Base-by-base conservation (phyloP, 805 yeast species). In the Huiozyma naganishii region DNA sequence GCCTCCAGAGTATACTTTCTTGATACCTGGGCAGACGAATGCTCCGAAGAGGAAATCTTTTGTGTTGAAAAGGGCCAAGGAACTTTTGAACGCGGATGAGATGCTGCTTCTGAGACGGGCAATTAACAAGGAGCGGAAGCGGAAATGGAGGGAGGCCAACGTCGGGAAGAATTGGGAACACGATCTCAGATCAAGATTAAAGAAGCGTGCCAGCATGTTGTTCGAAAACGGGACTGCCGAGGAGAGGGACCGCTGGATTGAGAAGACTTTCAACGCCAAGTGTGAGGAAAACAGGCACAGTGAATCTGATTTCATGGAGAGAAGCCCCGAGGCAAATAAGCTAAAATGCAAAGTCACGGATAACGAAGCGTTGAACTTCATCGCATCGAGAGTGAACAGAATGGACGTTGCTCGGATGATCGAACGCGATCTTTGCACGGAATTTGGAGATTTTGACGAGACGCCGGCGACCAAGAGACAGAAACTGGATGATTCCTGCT, bases 91-190 rank as follows among this genome's bases (percentile, higher is more conserved):
- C 27, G 45, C 41, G 9, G 52, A 50, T 9, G 61, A 59, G 10
- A 42, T 55, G 47, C 40, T 39, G 9, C 41, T 41, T 10, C 44
- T 62, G 29, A 59, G 52, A 37, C 58, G 50, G 44, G 58, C 52
- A 35, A 44, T 60, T 28, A 55, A 55, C 37, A 61, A 54, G 17
- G 65, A 59, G 45, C 52, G 65, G 12, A 62, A 62, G 38, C 50
- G 65, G 41, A 61, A 55, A 41, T 62, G 66, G 66, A 56, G 66
- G 44, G 57, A 50, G 28, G 79, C 76, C 28, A 87, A 90, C 57
- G 73, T 76, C 7, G 81, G 81, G 47, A 71, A 92, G 50, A 89
- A 89, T 61, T 81, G 85, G 65, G 95, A 88, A 59, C 82, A 86
- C 54, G 97, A 90, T 57, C 67, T 90, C 43, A 71, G 95, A 42